Conservation (phyloP, 257 asterid genomes). For the Nyctanthes arbortristis region DNA sequence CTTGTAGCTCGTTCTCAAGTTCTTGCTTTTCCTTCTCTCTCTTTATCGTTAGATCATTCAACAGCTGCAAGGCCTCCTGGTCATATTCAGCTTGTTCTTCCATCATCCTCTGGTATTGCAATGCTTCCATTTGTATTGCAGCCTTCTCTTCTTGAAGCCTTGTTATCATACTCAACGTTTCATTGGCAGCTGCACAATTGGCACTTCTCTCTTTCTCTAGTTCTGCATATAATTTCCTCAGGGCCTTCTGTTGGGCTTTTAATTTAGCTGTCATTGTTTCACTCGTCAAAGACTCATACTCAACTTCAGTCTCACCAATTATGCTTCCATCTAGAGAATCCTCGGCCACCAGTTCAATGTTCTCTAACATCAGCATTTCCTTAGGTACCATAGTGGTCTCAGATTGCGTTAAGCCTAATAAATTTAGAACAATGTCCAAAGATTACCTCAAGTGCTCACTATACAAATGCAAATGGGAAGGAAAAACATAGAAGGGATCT, state of each 20-base stretch:
- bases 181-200: conserved; percentile 56
- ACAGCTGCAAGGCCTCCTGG: conserved; percentile 71
- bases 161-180: conserved; percentile 72
- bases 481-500: too few relatives aligned
- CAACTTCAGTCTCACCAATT: conserved; percentile 40
- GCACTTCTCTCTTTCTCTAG: conserved; percentile 73
- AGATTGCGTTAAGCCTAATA: too few relatives aligned
- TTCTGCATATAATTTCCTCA: conserved; percentile 50
- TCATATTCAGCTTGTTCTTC: conserved; percentile 80
- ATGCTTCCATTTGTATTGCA: conserved; percentile 54
- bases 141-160: conserved; percentile 72
- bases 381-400: too few relatives aligned
- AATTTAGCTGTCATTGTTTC: conserved; percentile 34
- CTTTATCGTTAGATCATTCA: conserved; percentile 60
- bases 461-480: too few relatives aligned
- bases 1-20: conserved; percentile 57
- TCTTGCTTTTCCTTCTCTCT: conserved; percentile 69
- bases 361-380: conserved; percentile 36
- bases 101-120: conserved; percentile 80
- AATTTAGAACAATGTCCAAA: conserved; percentile 27
- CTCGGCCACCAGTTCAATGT: conserved; percentile 39
- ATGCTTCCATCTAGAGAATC: conserved; percentile 55
- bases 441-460: too few relatives aligned
- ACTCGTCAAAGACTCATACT: conserved; percentile 27
- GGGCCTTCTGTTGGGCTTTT: conserved; percentile 42